Evolutionary conservation across 257 asterid genomes (phyloP).

Genomic region (Solanum gracilifrons): DNA sequence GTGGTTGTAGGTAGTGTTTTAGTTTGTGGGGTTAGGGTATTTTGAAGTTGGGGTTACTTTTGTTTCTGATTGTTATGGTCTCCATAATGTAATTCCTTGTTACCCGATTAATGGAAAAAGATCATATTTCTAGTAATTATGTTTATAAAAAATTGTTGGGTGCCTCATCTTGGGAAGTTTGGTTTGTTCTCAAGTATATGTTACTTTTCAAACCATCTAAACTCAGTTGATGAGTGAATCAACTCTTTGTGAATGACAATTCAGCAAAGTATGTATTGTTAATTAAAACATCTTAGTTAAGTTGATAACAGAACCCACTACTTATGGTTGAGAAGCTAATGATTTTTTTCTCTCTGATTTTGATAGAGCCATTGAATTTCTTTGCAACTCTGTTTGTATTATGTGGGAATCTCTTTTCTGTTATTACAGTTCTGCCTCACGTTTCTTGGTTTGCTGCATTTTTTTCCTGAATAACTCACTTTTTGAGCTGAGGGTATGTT

Average conservation of each 20-base stretch:
- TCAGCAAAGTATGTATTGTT: not conserved
- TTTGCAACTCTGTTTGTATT: not conserved
- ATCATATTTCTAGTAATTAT: not conserved
- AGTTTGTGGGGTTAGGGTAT: not conserved
- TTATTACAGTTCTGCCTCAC: no score
- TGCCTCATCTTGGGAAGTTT: not conserved
- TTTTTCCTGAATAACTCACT: no score
- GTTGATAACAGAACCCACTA: not conserved
- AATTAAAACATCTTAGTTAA: not conserved
- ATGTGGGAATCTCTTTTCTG: not conserved
- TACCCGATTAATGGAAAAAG: not conserved
- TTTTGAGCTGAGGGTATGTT: not conserved
- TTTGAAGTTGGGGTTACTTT: not conserved
- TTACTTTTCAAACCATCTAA: not conserved
- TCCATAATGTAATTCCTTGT: not conserved
- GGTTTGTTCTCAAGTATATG: not conserved
- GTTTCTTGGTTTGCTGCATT: no score
- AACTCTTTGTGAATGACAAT: not conserved
- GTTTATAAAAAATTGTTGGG: not conserved
- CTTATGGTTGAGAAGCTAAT: not conserved
- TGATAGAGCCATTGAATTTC: not conserved
- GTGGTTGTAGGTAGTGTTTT: no score
- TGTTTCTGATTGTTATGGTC: not conserved
- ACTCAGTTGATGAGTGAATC: not conserved
- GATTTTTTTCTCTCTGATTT: not conserved